Conservation (phyloP, 2,329 filamentous ascomycete species). For the Colletotrichum chrysophilum region DNA sequence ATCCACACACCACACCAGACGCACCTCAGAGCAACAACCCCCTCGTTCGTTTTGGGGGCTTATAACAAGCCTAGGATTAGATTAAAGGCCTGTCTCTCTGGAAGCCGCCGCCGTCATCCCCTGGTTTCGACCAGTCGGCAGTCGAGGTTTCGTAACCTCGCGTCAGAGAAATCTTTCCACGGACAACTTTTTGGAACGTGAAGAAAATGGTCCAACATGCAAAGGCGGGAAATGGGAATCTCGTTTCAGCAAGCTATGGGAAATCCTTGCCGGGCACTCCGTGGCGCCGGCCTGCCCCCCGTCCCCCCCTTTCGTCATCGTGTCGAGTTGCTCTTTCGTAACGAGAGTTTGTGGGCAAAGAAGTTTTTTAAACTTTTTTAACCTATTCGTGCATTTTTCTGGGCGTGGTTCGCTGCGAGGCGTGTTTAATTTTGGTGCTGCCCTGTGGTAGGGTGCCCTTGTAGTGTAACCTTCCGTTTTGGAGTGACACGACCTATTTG, state of each 20-base stretch:
- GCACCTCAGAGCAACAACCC: background rate
- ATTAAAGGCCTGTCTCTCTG: background rate
- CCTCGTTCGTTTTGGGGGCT: background rate
- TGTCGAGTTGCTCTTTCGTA: background rate
- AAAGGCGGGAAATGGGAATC: background rate
- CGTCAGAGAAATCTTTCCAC: background rate
- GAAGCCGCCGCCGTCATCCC: background rate
- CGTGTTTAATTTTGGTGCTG: background rate
- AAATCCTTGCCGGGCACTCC: background rate
- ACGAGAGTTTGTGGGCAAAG: background rate
- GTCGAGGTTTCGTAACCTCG: background rate
- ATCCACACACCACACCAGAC: background rate
- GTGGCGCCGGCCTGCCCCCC: background rate
- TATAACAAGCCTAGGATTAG: background rate
- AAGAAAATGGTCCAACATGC: background rate
- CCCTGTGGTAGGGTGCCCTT: background rate
- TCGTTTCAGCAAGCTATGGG: slow-evolving; percentile 3
- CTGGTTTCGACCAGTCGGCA: background rate
- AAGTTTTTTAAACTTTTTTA: slow-evolving; percentile 1
- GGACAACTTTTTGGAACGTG: background rate
- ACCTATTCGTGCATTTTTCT: background rate
- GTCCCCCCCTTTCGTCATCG: background rate
- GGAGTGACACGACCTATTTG: background rate
- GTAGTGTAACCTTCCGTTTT: background rate
- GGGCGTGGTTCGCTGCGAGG: background rate